Base-by-base conservation (phyloP, 2,329 filamentous ascomycete genomes). In the Botrytis fabae region DNA sequence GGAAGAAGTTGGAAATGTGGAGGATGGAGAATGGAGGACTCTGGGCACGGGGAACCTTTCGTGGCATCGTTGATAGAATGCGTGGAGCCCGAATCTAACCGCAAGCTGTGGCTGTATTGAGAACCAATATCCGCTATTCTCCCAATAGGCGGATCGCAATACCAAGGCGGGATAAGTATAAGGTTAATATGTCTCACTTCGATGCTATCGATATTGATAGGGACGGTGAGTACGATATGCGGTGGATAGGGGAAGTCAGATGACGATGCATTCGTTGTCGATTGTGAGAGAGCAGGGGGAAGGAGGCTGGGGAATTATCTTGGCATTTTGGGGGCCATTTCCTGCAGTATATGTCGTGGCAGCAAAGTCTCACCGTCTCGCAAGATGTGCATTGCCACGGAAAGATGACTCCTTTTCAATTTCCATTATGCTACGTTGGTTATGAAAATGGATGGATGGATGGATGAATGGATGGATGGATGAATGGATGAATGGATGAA, bases 21-120 rank as follows among this genome's bases (percentile, higher is more conserved):
- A 69, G 65, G 35, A 57, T 57, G 65, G 65, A 69, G 65, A 44
- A 32, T 69, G 65, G 65, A 69, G 65, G 65, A 57, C 22, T 68
- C 48, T 69, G 48, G 48, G 20, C n/a, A 69, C 51, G 65, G 65
- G 65, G 65, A 69, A 69, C 22, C 14, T 10, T 57, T 22, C 22
- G 63, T 40, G 25, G 51, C n/a, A 32, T 6, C 14, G 48, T 57
- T 25, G 35, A 38, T 32, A 25, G 10, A 32, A 42, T 42, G 54
- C 35, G 48, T 69, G 65, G 65, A 57, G 38, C 38, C 28, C 25
- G 46, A 42, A 57, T 20, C 35, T 69, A 42, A 42, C 38, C n/a
- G 48, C 28, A 51, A 35, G 48, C 51, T 25, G 48, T 69, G 54
- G 28, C 35, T 32, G 57, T 40, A 12, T 28, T 44, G 9, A 69